Evolutionary conservation across 805 yeast genomes (phyloP), one percentile per base, ranked within the genome.

Genomic region (Clavispora phyllophila): DNA sequence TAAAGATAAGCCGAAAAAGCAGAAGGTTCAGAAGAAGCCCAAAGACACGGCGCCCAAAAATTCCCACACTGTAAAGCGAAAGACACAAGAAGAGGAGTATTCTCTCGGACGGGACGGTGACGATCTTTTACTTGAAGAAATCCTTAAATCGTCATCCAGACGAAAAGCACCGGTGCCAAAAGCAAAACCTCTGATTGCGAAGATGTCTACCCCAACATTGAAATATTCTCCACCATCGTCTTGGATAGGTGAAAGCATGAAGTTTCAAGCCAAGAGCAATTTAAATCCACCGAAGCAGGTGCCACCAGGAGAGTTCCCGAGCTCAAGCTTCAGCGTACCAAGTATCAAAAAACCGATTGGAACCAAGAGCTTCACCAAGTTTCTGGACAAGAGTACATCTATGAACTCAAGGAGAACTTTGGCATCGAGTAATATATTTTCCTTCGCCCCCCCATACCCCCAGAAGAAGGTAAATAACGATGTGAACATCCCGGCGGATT

Each of bases 101-200:
- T 17, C 10, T 17, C 37, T 46, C 31, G 37, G 45, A 13, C n/a
- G 15, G 7, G 46, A 41, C 17, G 50, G 48, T 13, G 47, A 47
- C 9, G 46, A 43, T 13, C 28, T 44, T 20, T 36, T 46, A 27
- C 37, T 37, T n/a, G 36, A 38, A 25, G 43, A 23, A 18, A 28
- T 27, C 10, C 29, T 29, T 9, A 28, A 25, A 13, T 12, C 15
- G 12, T 6, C 20, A 3, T 9, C 8, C 20, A 29, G 9, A 13
- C 33, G 12, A 13, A 29, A 29, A 17, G 20, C 33, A 17, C 31
- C 17, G 9, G 6, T 5, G 5, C 5, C 9, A 5, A 29, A 29
- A 10, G 7, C 7, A 9, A 17, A 29, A 20, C 5, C 33, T 5
- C 18, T 10, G 6, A 9, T 17, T 8, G 4, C 19, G 14, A 9